Base-by-base conservation (phyloP, 805 yeast species). In the Pichia nakasei region DNA sequence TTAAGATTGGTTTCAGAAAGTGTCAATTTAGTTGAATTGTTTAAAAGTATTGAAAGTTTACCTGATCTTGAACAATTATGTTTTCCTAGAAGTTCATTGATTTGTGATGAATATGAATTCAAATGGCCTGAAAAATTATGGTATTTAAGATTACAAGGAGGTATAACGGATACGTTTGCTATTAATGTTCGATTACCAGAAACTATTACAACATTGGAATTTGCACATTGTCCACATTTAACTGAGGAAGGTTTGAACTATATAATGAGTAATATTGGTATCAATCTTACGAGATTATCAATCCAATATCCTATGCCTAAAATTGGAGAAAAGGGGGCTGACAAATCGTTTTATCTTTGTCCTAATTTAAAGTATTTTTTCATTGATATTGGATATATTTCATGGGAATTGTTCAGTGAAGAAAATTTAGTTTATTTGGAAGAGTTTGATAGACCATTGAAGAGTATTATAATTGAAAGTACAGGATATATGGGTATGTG, bases 241-340 rank as follows among this genome's bases (percentile, higher is more conserved):
- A 74, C 73, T 35, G 84, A 82, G 22, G 71, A 67, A 39, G 78
- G 94, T 0, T 67, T 89, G 19, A 76, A 79, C 50, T 68, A 70
- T 22, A 63, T 91, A 44, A 62, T 88, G 17, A 64, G 69, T 27
- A 73, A 75, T 37, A 71, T 83, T 38, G 97, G 97, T 1, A 70
- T 67, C 22, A 74, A 78, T 47, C 63, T 91, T 42, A 74, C 68
- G 31, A 70, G 75, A 22, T 65, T 91, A 21, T 73, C 80, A 37
- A 78, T 89, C 21, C 80, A 78, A 48, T 93, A 85, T 56, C 98
- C 98, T 2, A 78, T 91, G 89, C 96, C 96, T 0, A 77, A 80
- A 2, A 65, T 91, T 27, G 68, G 73, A 27, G 78, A 74, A 9
- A 75, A 76, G 48, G 79, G 95, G 0, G 65, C 89, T 52, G 96